phyloP scores from a whole-genome alignment of 176 grass and related monocot genomes.

The Avena atlantica region DNA sequence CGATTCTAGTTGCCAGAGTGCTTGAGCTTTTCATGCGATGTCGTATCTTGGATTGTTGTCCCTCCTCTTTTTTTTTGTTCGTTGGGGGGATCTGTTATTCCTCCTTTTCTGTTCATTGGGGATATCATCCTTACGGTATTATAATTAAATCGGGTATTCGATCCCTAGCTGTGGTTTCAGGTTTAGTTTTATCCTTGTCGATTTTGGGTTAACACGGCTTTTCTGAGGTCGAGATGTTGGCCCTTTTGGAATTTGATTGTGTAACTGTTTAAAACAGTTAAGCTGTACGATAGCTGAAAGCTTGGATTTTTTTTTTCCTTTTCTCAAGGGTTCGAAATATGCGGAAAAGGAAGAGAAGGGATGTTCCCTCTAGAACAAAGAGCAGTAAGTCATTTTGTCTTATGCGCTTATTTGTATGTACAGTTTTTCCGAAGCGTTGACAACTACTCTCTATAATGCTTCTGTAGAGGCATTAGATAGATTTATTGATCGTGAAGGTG shows the following conservation, averaged over 20 bases:
- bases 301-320: not conserved
- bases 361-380: not conserved
- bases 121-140: not conserved
- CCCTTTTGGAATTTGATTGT: not conserved
- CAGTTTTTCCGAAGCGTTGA: not conserved
- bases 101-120: no score
- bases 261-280: not conserved
- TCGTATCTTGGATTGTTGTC: not conserved
- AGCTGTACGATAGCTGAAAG: not conserved
- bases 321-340: not conserved
- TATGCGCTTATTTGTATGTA: not conserved
- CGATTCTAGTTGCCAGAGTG: not conserved
- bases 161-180: not conserved
- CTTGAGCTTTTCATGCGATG: no score
- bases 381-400: not conserved
- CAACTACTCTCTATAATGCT: not conserved
- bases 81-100: no score
- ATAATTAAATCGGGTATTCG: not conserved
- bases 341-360: not conserved
- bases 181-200: not conserved
- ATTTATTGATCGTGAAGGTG: not conserved
- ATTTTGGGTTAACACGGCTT: not conserved
- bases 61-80: not conserved
- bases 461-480: not conserved
- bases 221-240: not conserved